phyloP scores from a whole-genome alignment of 2,329 filamentous ascomycete genomes.

The Fusarium clavum region DNA sequence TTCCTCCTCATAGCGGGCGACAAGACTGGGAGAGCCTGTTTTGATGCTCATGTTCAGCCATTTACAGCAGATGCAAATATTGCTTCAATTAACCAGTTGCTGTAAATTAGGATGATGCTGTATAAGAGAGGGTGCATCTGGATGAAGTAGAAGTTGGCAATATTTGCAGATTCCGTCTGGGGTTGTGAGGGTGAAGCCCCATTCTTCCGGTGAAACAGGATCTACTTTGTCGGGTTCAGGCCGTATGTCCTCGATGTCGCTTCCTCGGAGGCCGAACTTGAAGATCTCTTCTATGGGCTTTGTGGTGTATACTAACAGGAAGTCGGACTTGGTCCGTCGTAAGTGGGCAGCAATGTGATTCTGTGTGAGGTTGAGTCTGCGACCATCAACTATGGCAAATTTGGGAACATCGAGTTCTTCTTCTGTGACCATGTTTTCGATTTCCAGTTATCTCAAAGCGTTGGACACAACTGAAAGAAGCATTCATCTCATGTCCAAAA shows the following conservation, averaged over 20 bases:
- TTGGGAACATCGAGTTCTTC: not conserved
- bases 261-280: not conserved
- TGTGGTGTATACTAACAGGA: not conserved
- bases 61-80: constrained; percentile 1
- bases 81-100: not conserved
- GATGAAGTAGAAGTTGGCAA: constrained; percentile 5
- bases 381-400: no score
- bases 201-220: not conserved
- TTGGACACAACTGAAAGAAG: no score
- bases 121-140: not conserved
- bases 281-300: not conserved
- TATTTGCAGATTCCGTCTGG: constrained; percentile 11
- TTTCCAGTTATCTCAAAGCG: not conserved
- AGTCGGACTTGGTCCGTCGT: not conserved
- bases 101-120: constrained; percentile 1
- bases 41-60: constrained; percentile 12
- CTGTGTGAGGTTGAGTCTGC: accelerated
- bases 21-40: not conserved
- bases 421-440: not conserved
- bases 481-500: no score
- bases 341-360: not conserved
- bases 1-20: not conserved
- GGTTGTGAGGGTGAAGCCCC: constrained; percentile 2
- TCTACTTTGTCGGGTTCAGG: not conserved
- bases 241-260: constrained; percentile 8